These are phyloP conservation scores for Fusarium sp. DNA, from an alignment of 2,329 filamentous ascomycete genomes.

Conservation along the genomic window DNA sequence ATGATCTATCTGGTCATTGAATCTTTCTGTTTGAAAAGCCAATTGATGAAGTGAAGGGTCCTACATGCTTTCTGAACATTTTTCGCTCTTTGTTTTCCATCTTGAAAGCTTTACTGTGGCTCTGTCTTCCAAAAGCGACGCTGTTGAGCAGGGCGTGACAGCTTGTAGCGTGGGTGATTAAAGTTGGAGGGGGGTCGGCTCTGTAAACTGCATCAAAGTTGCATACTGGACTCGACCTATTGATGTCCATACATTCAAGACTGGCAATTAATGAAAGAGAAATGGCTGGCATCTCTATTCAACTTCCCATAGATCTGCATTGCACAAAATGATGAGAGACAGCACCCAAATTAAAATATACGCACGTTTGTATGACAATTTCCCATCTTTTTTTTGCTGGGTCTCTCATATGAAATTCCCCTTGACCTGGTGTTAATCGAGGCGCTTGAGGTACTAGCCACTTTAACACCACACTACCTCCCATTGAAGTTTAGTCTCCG, in stretches of 20 bases:
- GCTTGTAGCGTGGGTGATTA: slow-evolving; percentile 8
- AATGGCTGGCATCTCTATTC: neutral
- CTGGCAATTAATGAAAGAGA: neutral
- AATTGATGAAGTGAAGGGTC: slow-evolving; percentile 8
- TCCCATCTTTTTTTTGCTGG: slow-evolving; percentile 21
- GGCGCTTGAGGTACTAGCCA: no score
- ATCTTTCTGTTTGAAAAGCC: neutral
- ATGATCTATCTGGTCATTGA: neutral
- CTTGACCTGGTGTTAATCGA: slow-evolving; percentile 14
- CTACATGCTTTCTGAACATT: neutral
- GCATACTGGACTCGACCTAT: neutral
- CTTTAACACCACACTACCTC: neutral
- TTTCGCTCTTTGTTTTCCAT: neutral
- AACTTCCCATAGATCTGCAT: slow-evolving; percentile 16
- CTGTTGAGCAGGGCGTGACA: slow-evolving; percentile 23
- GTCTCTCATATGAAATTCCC: slow-evolving; percentile 15
- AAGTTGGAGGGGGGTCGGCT: slow-evolving; percentile 20
- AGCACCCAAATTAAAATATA: slow-evolving; percentile 5
- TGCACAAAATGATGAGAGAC: slow-evolving; percentile 25
- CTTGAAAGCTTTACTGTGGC: neutral
- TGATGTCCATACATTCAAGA: neutral
- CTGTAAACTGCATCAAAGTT: neutral
- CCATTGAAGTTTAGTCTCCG: slow-evolving; percentile 28
- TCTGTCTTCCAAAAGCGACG: neutral
- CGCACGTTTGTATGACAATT: slow-evolving; percentile 20